Evolutionary conservation across 75 land plant species (phyloP), one percentile per base, ranked within the genome.

Genomic region (Chamaecyparis obtusa): DNA sequence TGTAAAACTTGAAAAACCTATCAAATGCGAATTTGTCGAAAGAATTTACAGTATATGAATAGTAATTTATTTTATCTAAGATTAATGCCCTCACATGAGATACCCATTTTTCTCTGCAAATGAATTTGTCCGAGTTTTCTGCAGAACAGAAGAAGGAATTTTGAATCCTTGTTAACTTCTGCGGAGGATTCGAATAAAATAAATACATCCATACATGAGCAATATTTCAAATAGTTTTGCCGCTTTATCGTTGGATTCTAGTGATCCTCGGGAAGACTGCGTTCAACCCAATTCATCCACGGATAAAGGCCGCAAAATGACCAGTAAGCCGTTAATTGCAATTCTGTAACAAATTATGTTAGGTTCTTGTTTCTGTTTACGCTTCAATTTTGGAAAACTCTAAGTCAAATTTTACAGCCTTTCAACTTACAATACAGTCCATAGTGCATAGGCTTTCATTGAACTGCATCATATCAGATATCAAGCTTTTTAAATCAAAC

Each of bases 221-320:
- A 81, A 39, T 43, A 27, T 46, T 46, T 1, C 51, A 27, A 81
- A 46, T 15, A 81, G 51, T 43, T 81, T 81, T 27, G 24, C 83
- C 10, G 83, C 51, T 44, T 46, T 81, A 46, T 81, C 49, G 15
- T 46, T 81, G 83, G 83, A 81, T 81, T 81, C 83, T 27, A 32
- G 15, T 24, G 83, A 81, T 81, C 83, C 51, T 8, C 19, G 24
- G 51, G 49, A 81, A n/a, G 83, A 81, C 13, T 48, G 46, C 46
- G 32, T 9, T 24, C 49, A n/a, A 49, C 51, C 83, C 83, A 81
- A 21, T 17, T n/a, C 2, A 81, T 81, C 83, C 32, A 3, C 15
- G 27, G 30, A 11, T 44, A 81, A 81, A 21, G 51, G 51, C 48
- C 46, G 30, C 51, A 81, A 81, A 46, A 81, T 46, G 48, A 21